These are phyloP conservation scores for Phytophthora tubulina DNA, from an alignment of 352 stramenopile genomes.

Conservation along the genomic window DNA sequence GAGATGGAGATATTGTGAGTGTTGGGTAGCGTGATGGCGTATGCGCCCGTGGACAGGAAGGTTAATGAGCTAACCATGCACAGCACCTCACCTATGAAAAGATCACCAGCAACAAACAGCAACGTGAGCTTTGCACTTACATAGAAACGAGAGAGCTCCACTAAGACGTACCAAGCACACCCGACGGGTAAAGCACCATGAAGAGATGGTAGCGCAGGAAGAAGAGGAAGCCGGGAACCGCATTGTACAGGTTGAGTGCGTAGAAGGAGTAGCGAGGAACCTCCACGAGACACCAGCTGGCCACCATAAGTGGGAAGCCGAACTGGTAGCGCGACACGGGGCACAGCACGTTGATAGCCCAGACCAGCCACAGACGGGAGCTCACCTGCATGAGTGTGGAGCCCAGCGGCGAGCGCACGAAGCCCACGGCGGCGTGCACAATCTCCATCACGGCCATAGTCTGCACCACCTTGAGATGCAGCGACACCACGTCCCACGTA, in stretches of 20 bases:
- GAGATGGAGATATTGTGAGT: constrained; percentile 81
- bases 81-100: constrained; percentile 63
- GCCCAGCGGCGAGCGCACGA: constrained; percentile 96
- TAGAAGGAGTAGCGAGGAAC: constrained; percentile 99
- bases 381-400: constrained; percentile 95
- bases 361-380: constrained; percentile 94
- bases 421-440: constrained; percentile 94
- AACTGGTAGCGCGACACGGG: constrained; percentile 82
- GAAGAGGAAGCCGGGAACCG: constrained; percentile 96
- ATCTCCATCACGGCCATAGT: constrained; percentile 96
- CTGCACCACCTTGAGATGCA: constrained; percentile 91
- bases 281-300: constrained; percentile 90
- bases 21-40: constrained; percentile 81
- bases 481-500: constrained; percentile 66
- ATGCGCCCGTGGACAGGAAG: constrained; percentile 66
- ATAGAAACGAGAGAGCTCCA: constrained; percentile 4
- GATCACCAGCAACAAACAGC: constrained; percentile 6
- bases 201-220: constrained; percentile 99
- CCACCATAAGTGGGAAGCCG: constrained; percentile 89
- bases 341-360: constrained; percentile 93
- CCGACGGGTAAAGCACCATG: constrained; percentile 97
- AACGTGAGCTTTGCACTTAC: constrained; percentile 27
- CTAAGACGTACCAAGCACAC: constrained; percentile 90
- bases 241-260: constrained; percentile 93
- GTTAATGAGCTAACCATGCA: constrained; percentile 79